Evolutionary conservation across 768 basidiomycete species (phyloP).

Genomic region (Lentinula lateritia): DNA sequence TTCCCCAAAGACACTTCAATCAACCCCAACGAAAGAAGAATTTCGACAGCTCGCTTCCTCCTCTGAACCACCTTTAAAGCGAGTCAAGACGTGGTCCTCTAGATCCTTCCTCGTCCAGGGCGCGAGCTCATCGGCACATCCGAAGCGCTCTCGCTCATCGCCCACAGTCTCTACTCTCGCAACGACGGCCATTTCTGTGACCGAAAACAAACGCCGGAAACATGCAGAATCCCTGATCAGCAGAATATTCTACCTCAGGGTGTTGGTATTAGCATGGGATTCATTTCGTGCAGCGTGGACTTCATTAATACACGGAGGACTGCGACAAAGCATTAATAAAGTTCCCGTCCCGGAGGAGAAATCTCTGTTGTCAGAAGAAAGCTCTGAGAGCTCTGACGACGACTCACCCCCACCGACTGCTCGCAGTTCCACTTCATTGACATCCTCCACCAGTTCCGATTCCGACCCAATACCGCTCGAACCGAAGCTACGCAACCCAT

Average conservation of each 20-base stretch:
- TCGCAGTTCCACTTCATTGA: background rate
- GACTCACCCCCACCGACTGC: conserved; percentile 12
- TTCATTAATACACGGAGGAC: conserved; percentile 27
- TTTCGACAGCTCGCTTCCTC: conserved; percentile 10
- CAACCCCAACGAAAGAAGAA: conserved; percentile 42
- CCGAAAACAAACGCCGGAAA: conserved; percentile 26
- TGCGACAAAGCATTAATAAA: conserved; percentile 14
- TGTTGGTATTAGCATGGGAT: conserved; percentile 67
- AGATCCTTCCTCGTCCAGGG: conserved; percentile 40
- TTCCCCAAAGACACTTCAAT: conserved; percentile 51
- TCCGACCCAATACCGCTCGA: conserved; percentile 7
- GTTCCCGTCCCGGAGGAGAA: conserved; percentile 22
- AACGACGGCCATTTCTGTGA: conserved; percentile 18
- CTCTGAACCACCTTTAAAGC: conserved; percentile 24
- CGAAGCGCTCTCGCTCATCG: conserved; percentile 61
- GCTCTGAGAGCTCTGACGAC: conserved; percentile 25
- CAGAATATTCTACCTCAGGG: conserved; percentile 66
- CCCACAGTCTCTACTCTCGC: conserved; percentile 32
- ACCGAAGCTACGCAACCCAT: background rate
- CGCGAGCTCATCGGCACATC: conserved; percentile 22
- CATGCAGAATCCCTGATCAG: conserved; percentile 40
- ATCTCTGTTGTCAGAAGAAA: conserved; percentile 29
- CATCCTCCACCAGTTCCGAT: background rate
- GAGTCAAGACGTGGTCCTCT: conserved; percentile 54
- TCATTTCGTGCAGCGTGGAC: conserved; percentile 58